Conservation (phyloP, 805 yeast species). For the Yamadazyma scolyti region DNA sequence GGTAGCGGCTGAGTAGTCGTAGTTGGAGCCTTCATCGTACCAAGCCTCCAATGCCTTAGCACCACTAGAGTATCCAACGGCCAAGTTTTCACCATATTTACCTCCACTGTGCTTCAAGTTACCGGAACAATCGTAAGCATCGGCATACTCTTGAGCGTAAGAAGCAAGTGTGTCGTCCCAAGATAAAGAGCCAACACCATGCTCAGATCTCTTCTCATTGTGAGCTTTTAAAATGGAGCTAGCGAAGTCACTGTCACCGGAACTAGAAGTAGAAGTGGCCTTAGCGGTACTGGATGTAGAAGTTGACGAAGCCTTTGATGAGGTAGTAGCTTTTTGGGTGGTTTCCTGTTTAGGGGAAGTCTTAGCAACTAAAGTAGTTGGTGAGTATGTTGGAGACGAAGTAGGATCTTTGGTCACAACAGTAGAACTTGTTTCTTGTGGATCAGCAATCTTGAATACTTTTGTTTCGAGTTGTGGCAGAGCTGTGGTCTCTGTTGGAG, state of each 20-base stretch:
- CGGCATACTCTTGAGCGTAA: conserved; percentile 49
- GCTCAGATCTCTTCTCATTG: conserved; percentile 54
- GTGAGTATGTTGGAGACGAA: conserved; percentile 2
- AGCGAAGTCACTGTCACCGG: conserved; percentile 29
- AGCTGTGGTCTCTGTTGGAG: neutral
- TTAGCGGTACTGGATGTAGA: conserved; percentile 5
- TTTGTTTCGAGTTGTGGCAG: no score
- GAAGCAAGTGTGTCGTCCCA: conserved; percentile 56
- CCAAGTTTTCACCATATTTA: conserved; percentile 38
- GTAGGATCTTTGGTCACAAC: conserved; percentile 1
- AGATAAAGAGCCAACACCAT: conserved; percentile 45
- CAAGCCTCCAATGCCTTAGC: conserved; percentile 34
- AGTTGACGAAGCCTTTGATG: conserved; percentile 4
- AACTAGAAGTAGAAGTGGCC: conserved; percentile 6
- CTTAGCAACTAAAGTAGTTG: conserved; percentile 13
- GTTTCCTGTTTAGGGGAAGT: conserved; percentile 9
- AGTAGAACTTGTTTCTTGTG: no score
- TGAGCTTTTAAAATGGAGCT: conserved; percentile 53
- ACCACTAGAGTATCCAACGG: conserved; percentile 32
- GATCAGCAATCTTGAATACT: neutral
- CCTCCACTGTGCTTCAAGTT: conserved; percentile 35
- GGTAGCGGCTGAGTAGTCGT: conserved; percentile 28
- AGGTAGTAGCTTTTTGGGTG: conserved; percentile 10
- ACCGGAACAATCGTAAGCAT: conserved; percentile 46
- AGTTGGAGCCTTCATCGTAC: conserved; percentile 35